phyloP scores from a whole-genome alignment of 371 early-diverging fungal species.

The Chytridium lagenaria region DNA sequence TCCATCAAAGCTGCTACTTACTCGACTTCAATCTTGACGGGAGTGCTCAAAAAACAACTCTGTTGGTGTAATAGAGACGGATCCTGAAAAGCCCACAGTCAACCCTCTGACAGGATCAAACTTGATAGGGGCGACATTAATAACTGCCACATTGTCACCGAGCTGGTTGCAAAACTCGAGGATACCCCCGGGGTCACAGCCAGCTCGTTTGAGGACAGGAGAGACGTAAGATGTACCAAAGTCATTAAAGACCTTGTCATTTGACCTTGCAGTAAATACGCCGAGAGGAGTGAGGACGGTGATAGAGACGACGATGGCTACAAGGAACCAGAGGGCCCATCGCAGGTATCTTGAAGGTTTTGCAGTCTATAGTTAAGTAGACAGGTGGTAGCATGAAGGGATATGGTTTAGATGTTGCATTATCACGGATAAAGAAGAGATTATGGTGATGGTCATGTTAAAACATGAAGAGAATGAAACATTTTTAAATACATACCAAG shows the following conservation, averaged over 20 bases:
- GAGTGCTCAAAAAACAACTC: background rate
- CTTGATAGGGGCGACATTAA: background rate
- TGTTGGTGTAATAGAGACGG: background rate
- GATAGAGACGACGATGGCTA: background rate
- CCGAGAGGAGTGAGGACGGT: background rate
- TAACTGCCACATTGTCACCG: background rate
- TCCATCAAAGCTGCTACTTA: too few relatives aligned
- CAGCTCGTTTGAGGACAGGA: background rate
- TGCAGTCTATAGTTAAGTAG: background rate
- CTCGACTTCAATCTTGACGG: constrained; percentile 5
- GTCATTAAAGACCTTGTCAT: background rate
- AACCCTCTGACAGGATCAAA: background rate
- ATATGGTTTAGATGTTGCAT: too few relatives aligned
- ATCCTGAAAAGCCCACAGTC: background rate
- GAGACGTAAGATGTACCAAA: background rate
- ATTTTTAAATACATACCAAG: background rate
- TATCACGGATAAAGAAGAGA: too few relatives aligned
- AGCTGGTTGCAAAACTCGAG: background rate
- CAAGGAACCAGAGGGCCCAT: background rate
- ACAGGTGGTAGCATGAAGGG: background rate
- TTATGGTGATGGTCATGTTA: too few relatives aligned
- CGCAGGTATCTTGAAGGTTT: background rate
- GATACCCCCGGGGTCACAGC: background rate
- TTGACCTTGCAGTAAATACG: background rate
- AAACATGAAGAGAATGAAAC: too few relatives aligned